Conservation (phyloP, 257 asterid genomes). For the Salvia hispanica region DNA sequence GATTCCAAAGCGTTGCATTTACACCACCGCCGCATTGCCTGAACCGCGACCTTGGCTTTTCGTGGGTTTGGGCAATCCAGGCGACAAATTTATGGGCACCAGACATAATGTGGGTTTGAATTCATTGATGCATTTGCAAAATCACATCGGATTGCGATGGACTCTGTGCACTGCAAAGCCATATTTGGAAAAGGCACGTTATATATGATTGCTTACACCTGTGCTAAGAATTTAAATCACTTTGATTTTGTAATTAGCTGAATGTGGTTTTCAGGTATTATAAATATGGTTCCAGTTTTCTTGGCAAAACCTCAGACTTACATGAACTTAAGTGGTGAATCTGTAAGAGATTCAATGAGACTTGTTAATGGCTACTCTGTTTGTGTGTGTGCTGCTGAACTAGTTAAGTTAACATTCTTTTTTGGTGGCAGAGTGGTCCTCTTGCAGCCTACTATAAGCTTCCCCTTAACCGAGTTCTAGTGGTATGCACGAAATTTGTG, state of each 20-base stretch:
- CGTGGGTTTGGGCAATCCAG: conserved; percentile 95
- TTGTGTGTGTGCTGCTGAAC: conserved; percentile 10
- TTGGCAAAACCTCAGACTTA: conserved; percentile 93
- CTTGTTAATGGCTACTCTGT: background rate
- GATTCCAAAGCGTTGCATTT: conserved; percentile 42
- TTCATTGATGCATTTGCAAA: conserved; percentile 78
- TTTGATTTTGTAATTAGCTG: conserved; percentile 18
- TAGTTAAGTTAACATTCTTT: conserved; percentile 11
- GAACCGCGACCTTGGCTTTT: conserved; percentile 79
- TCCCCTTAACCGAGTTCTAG: conserved; percentile 87
- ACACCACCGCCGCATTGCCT: conserved; percentile 35
- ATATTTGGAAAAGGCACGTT: conserved; percentile 77
- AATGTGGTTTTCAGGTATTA: conserved; percentile 55
- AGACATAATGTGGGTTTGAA: conserved; percentile 88
- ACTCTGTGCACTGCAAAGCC: conserved; percentile 77
- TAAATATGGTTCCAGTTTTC: conserved; percentile 68
- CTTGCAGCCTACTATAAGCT: conserved; percentile 97
- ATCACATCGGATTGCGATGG: conserved; percentile 65
- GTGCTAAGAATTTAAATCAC: background rate
- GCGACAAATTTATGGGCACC: conserved; percentile 75
- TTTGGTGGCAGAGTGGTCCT: conserved; percentile 71
- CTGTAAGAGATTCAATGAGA: conserved; percentile 51
- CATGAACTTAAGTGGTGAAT: conserved; percentile 94
- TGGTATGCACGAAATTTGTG: conserved; percentile 49
- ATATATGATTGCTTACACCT: background rate